Evolutionary conservation across 139 green algal species (phyloP), one percentile per base, ranked within the genome.

Genomic region (Volvox africanus): DNA sequence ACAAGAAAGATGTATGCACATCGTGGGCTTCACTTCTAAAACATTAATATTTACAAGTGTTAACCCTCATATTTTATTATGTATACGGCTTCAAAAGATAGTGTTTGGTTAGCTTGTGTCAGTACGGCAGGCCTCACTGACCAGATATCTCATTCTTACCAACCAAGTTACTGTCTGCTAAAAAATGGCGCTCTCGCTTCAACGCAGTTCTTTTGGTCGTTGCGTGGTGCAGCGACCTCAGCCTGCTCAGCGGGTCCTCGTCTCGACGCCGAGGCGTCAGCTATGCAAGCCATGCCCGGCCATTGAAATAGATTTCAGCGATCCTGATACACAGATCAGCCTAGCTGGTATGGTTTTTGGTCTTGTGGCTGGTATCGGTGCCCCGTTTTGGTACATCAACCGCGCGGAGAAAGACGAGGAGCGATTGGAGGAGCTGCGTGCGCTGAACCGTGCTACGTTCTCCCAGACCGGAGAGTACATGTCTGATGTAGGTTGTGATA

Each of bases 381-480:
- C 93, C 0, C 97, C 96, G 9, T 73, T 96, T 13, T 99, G 97
- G 91, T 99, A 98, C 89, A 96, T 96, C 82, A 96, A 92, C 80
- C 93, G 96, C 55, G 95, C 96, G 71, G 93, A 97, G 35, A 85
- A 90, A 35, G 97, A 99, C 44, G 96, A 98, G 91, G 93, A 97
- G 86, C 91, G 94, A 1, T 91, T 99, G n/a, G 95, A 98, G 87
- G 96, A 98, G 92, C 87, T 99, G 20, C 93, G 97, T 0, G 94
- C 96, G 30, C 89, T 99, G 21, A 99, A 99, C 93, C 87, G 96
- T 32, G 94, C 96, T 19, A 97, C 92, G 5, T 98, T 93, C 83
- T 91, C 96, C 76, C 92, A 96, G 80, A 99, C 97, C 50, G 97
- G 97, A 0, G 94, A 98, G 91, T 99, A 99, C 95, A 94, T 95